Evolutionary conservation across 345 rosid genomes (phyloP).

Genomic region (Noccaea bulbosa): DNA sequence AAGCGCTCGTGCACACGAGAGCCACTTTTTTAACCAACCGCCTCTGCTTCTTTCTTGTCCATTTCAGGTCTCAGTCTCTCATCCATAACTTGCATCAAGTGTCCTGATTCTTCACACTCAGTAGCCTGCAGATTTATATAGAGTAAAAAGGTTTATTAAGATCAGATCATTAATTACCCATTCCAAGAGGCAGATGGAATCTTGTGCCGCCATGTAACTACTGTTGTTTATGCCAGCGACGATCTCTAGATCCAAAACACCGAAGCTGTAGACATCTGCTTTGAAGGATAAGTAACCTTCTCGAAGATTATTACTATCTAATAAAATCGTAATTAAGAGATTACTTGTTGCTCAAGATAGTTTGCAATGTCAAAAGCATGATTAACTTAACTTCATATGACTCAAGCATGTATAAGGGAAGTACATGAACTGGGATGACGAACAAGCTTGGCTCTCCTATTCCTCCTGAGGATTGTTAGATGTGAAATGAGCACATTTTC

Average conservation of each 20-base stretch:
- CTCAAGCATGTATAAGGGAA: no score
- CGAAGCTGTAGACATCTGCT: constrained; percentile 72
- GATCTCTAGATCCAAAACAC: constrained; percentile 61
- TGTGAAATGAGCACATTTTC: no score
- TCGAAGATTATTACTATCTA: no score
- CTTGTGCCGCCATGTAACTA: constrained; percentile 47
- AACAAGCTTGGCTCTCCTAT: no score
- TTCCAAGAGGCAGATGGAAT: constrained; percentile 58
- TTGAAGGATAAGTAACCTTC: constrained; percentile 61
- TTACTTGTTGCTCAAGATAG: no score
- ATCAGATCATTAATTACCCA: constrained; percentile 44
- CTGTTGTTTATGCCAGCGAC: constrained; percentile 57
- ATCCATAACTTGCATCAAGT: constrained; percentile 52
- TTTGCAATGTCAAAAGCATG: no score
- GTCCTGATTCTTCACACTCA: constrained; percentile 48
- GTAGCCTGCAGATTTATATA: constrained; percentile 47
- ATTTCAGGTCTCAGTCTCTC: constrained; percentile 48
- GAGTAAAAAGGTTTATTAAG: constrained; percentile 2
- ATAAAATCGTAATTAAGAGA: no score
- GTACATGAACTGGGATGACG: no score
- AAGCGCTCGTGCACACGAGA: constrained; percentile 54
- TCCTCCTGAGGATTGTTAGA: no score
- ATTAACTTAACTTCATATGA: no score
- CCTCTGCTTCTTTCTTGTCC: constrained; percentile 47
- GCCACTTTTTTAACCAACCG: constrained; percentile 55